A percentile compares a stretch with the other conserved stretches of the same genome.
These are phyloP conservation scores for Aspergillus sp. DNA, from an alignment of 2,329 filamentous ascomycete species.

Conservation along the genomic window DNA sequence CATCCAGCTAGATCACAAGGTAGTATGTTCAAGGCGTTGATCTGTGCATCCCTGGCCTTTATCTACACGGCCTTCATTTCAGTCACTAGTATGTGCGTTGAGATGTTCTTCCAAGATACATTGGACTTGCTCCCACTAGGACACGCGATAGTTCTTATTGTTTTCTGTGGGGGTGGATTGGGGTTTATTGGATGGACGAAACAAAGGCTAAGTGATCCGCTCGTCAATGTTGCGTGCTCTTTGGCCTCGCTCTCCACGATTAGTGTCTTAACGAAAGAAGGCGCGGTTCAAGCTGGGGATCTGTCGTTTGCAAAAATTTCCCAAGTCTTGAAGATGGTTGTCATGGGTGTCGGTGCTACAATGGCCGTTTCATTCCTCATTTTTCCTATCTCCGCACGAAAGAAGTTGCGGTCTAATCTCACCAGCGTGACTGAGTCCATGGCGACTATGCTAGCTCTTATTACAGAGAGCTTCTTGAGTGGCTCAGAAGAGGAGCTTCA, in stretches of 20 bases:
- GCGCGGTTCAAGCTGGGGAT: constrained; percentile 76
- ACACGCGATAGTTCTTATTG: constrained; percentile 73
- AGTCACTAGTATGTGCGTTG: constrained; percentile 83
- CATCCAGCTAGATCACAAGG: constrained; percentile 83
- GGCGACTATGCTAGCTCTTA: constrained; percentile 76
- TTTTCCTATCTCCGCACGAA: constrained; percentile 75
- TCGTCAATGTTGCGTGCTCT: constrained; percentile 83
- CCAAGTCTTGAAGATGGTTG: constrained; percentile 78
- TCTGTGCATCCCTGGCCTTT: constrained; percentile 76
- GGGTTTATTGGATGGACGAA: constrained; percentile 89
- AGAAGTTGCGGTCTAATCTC: constrained; percentile 71
- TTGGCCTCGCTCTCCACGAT: constrained; percentile 86
- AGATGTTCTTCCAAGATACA: constrained; percentile 71
- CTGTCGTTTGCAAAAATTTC: constrained; percentile 80
- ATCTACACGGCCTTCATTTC: constrained; percentile 74
- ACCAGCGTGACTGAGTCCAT: constrained; percentile 72
- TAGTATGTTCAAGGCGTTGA: constrained; percentile 82
- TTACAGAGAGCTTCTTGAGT: constrained; percentile 79
- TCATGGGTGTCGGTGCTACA: constrained; percentile 72
- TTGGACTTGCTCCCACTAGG: constrained; percentile 68
- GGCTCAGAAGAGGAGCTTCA: constrained; percentile 77
- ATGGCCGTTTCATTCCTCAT: constrained; percentile 74
- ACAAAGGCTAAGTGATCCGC: constrained; percentile 71
- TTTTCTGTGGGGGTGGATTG: constrained; percentile 83
- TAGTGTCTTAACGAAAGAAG: constrained; percentile 87